These are phyloP conservation scores for Geranium rotundifolium DNA, from an alignment of 345 rosid species.

Conservation along the genomic window DNA sequence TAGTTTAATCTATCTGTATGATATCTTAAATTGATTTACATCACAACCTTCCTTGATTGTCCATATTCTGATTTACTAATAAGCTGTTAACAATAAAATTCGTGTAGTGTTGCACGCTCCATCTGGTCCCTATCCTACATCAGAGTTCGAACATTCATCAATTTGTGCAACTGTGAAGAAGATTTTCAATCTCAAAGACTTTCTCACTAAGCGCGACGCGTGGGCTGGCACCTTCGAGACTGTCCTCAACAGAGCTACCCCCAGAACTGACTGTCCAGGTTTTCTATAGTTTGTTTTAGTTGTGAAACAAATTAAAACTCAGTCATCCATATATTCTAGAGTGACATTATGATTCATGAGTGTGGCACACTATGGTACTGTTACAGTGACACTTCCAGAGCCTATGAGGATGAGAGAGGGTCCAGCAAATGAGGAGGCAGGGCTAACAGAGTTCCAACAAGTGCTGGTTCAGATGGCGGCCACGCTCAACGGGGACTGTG, in stretches of 20 bases:
- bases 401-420: conserved; percentile 29
- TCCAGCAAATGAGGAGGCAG: conserved; percentile 31
- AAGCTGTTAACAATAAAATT: neutral
- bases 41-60: conserved; percentile 6
- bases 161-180: conserved; percentile 69
- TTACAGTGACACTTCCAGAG: conserved; percentile 34
- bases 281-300: conserved; percentile 1
- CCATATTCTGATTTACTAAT: too few relatives aligned
- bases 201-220: conserved; percentile 74
- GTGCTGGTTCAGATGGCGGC: conserved; percentile 61
- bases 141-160: conserved; percentile 82
- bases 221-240: conserved; percentile 80
- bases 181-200: conserved; percentile 60
- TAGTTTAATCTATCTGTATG: too few relatives aligned
- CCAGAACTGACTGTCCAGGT: conserved; percentile 81
- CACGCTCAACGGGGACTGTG: conserved; percentile 43
- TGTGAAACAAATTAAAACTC: neutral
- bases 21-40: neutral
- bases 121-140: conserved; percentile 55
- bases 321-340: neutral
- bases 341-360: too few relatives aligned
- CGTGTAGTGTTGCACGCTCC: conserved; percentile 69
- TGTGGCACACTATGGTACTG: too few relatives aligned
- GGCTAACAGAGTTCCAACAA: conserved; percentile 55
- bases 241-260: conserved; percentile 42